phyloP scores from a whole-genome alignment of 73 alveolate genomes.

The Paramecium bursaria region DNA sequence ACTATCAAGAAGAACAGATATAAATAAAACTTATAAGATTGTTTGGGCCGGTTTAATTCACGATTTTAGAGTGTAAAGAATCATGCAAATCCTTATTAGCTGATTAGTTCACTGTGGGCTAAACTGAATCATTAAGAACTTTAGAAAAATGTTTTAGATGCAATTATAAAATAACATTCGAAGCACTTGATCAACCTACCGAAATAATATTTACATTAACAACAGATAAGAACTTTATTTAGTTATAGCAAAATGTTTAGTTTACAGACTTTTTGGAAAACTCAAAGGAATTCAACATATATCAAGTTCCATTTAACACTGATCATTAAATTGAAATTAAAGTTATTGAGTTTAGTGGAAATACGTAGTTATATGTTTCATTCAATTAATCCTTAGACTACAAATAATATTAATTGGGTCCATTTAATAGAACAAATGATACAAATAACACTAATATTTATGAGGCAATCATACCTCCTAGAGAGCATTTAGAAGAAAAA shows the following conservation, averaged over 20 bases:
- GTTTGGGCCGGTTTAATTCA: no score
- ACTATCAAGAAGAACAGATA: no score
- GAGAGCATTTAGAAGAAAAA: conserved; percentile 29
- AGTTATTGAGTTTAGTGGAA: conserved; percentile 1
- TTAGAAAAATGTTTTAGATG: no score
- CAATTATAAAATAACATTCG: neutral
- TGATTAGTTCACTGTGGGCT: no score
- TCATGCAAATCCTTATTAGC: no score
- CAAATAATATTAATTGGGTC: conserved; percentile 5
- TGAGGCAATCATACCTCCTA: conserved; percentile 31
- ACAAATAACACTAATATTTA: neutral
- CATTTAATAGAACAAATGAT: conserved; percentile 15
- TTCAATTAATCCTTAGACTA: neutral
- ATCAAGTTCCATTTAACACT: conserved; percentile 26
- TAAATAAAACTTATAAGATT: no score
- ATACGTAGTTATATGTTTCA: conserved; percentile 7
- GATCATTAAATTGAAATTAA: conserved; percentile 21
- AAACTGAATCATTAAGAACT: no score
- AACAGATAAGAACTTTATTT: conserved; percentile 3
- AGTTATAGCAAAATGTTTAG: neutral
- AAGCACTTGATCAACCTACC: neutral
- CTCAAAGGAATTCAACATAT: conserved; percentile 4
- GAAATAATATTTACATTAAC: conserved; percentile 18
- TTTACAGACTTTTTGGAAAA: conserved; percentile 36
- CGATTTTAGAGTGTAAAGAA: no score